These are phyloP conservation scores for Lotus japonicus DNA, from an alignment of 306 rosid species.

Conservation along the genomic window DNA sequence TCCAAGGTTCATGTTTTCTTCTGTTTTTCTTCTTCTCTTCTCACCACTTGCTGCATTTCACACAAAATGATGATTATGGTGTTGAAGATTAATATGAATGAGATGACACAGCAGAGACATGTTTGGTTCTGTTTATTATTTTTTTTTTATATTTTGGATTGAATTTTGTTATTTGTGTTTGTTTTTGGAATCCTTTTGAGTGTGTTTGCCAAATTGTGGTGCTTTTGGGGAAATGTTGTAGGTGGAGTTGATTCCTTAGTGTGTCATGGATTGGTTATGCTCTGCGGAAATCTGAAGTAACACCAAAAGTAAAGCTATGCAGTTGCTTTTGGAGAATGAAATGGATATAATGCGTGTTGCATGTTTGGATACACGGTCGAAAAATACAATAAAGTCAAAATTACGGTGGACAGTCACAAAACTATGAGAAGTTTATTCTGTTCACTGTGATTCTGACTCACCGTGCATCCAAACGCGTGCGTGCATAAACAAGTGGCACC, in stretches of 20 bases:
- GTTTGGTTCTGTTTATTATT: no score
- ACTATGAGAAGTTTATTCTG: no score
- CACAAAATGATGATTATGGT: not conserved
- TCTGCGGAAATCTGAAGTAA: not conserved
- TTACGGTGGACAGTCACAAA: no score
- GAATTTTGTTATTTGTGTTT: slow-evolving; percentile 13
- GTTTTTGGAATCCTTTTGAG: slow-evolving; percentile 7
- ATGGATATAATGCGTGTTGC: not conserved
- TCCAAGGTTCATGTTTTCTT: slow-evolving; percentile 48
- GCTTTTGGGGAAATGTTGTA: slow-evolving; percentile 9
- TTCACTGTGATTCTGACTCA: no score
- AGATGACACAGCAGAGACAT: not conserved
- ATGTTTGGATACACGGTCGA: no score
- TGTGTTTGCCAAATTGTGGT: not conserved
- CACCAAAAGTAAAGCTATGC: not conserved
- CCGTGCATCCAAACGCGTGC: no score
- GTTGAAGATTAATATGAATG: not conserved
- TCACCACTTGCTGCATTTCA: not conserved
- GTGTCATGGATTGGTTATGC: slow-evolving; percentile 3
- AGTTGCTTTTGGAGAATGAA: not conserved
- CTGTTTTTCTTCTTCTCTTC: not conserved
- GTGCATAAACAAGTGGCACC: slow-evolving; percentile 3
- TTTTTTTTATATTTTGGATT: slow-evolving; percentile 6
- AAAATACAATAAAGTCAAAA: no score
- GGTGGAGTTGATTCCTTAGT: not conserved